Conservation (phyloP, 1,284 basidiomycete genomes). For the Rhodotorula sp. region DNA sequence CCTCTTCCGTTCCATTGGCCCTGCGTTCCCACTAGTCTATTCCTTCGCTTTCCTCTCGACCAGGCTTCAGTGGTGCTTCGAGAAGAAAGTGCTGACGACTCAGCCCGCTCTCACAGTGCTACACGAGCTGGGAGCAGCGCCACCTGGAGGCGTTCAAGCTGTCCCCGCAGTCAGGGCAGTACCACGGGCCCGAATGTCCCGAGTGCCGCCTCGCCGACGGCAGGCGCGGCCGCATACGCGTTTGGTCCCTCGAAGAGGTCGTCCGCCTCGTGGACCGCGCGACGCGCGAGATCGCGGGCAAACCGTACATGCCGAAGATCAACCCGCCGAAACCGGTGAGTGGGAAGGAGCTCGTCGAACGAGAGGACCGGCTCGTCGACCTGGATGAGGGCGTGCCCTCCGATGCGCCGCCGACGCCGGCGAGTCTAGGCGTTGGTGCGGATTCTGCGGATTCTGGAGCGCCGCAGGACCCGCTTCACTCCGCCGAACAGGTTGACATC, state of each 20-base stretch:
- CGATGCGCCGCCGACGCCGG: neutral
- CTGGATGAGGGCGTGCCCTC: neutral
- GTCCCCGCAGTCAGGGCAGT: constrained; percentile 19
- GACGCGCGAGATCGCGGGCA: constrained; percentile 15
- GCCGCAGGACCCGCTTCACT: too few species aligned
- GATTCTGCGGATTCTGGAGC: too few species aligned
- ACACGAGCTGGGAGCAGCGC: constrained; percentile 19
- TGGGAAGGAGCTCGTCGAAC: neutral
- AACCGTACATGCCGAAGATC: constrained; percentile 12
- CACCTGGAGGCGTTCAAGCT: constrained; percentile 25
- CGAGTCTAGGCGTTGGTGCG: neutral
- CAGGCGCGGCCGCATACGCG: constrained; percentile 5
- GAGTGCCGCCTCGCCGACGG: constrained; percentile 28
- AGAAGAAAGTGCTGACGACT: neutral
- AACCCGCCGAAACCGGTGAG: neutral
- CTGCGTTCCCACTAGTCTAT: too few species aligned
- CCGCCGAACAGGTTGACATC: neutral
- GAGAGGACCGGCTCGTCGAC: neutral
- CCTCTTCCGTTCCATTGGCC: neutral
- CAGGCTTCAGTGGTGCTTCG: too few species aligned
- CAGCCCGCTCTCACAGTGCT: constrained; percentile 3
- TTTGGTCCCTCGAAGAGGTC: constrained; percentile 17
- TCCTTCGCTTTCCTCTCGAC: neutral
- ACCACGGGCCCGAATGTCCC: constrained; percentile 36
- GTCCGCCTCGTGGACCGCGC: constrained; percentile 35